A percentile compares a stretch with the other conserved stretches of the same genome.
These are phyloP conservation scores for Plantago major DNA, from an alignment of 257 asterid species.

Conservation along the genomic window DNA sequence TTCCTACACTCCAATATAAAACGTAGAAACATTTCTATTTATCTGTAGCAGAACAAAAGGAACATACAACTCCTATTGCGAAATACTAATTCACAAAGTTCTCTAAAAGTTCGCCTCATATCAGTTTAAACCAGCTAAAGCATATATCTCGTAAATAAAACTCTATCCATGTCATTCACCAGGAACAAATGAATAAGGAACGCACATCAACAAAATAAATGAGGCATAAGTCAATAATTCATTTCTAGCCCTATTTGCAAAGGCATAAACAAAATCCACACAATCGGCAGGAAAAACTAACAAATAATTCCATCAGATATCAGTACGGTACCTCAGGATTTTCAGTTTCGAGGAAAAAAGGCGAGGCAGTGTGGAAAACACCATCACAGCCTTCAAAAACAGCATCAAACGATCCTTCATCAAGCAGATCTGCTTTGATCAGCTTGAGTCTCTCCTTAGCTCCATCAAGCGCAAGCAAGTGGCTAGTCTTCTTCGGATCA, in stretches of 20 bases:
- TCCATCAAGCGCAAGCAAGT: conserved; percentile 42
- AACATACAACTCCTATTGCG: too few species aligned
- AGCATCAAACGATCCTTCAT: conserved; percentile 40
- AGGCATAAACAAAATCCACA: too few species aligned
- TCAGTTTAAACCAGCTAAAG: neutral
- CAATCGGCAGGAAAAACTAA: too few species aligned
- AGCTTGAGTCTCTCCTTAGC: conserved; percentile 50
- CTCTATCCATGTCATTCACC: too few species aligned
- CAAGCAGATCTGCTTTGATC: conserved; percentile 37
- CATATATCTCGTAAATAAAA: neutral
- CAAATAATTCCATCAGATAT: too few species aligned
- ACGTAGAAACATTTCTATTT: too few species aligned
- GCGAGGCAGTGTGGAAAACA: conserved; percentile 53
- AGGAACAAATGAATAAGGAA: too few species aligned
- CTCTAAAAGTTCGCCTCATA: too few species aligned
- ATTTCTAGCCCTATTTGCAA: neutral
- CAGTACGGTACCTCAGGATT: conserved; percentile 31
- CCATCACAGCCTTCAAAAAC: conserved; percentile 45
- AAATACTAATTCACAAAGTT: too few species aligned
- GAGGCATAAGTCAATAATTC: neutral
- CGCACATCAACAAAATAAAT: neutral
- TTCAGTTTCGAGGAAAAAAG: conserved; percentile 19
- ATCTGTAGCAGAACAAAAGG: too few species aligned
- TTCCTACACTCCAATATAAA: too few species aligned
- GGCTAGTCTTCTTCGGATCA: conserved; percentile 31